A percentile compares a stretch with the other conserved stretches of the same genome.
These are phyloP conservation scores for Reutealis trisperma DNA, from an alignment of 345 rosid genomes.

Conservation along the genomic window DNA sequence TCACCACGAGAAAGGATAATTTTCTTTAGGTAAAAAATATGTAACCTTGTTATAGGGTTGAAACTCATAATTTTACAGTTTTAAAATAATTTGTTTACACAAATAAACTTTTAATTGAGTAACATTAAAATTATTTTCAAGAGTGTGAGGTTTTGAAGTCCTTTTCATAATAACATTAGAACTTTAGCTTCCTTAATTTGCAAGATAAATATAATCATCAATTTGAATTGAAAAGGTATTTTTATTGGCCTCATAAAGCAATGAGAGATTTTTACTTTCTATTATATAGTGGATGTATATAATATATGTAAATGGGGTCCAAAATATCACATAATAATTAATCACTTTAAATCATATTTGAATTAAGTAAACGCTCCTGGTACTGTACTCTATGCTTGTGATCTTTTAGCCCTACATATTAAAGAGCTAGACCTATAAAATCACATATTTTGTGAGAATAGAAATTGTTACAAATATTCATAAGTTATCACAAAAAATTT, in stretches of 20 bases:
- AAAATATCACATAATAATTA: neutral
- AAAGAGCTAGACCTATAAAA: neutral
- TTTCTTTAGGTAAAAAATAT: neutral
- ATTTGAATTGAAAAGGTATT: neutral
- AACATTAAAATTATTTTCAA: no score
- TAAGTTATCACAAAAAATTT: no score
- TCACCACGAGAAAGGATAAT: neutral
- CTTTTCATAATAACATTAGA: no score
- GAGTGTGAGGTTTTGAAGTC: no score
- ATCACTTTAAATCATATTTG: neutral
- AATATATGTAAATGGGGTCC: neutral
- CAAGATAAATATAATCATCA: neutral
- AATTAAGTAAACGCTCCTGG: neutral
- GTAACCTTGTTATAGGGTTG: no score
- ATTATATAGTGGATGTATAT: neutral
- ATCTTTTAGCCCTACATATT: neutral
- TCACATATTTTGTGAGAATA: no score
- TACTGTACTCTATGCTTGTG: constrained; percentile 5
- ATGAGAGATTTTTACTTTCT: neutral
- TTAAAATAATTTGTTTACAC: no score
- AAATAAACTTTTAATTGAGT: no score
- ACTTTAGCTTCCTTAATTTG: no score
- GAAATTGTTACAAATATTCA: no score
- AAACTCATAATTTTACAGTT: no score
- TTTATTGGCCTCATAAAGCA: neutral